Percentiles rank a stretch among this genome's conserved stretches.
phyloP scores from a whole-genome alignment of 139 green algal genomes.

The Ettlia oleoabundans region DNA sequence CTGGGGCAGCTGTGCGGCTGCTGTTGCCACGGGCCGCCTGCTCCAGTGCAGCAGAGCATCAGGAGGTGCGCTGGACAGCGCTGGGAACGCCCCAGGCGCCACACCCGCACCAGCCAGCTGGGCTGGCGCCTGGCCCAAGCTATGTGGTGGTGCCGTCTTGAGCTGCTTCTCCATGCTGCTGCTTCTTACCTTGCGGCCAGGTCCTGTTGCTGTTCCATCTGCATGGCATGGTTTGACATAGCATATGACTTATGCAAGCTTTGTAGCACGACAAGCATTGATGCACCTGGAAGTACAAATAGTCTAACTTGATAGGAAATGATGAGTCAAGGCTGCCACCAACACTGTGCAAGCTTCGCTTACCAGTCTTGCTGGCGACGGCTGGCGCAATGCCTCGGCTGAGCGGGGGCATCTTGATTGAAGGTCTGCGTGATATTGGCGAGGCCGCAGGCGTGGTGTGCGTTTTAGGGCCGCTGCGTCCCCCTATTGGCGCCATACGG shows the following conservation, averaged over 20 bases:
- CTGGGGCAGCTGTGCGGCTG: not conserved
- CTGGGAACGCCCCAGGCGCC: not conserved
- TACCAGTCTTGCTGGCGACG: no score
- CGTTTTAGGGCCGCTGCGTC: not conserved
- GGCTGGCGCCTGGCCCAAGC: not conserved
- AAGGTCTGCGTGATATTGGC: not conserved
- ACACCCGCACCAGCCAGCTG: not conserved
- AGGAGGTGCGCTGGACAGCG: not conserved
- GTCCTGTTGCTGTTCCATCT: not conserved
- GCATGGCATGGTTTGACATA: no score
- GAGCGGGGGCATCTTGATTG: not conserved
- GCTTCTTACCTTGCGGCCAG: not conserved
- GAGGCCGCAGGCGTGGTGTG: not conserved
- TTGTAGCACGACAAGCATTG: no score
- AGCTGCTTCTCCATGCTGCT: not conserved
- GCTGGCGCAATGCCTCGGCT: no score
- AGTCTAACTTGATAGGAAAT: no score
- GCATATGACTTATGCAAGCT: not conserved
- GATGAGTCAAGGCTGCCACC: no score
- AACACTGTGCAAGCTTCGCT: no score
- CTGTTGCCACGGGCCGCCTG: not conserved
- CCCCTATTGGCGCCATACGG: not conserved
- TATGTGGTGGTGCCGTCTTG: not conserved
- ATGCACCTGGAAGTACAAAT: no score
- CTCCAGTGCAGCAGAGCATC: constrained; percentile 20